A percentile compares a stretch with the other conserved stretches of the same genome.
Evolutionary conservation across 805 yeast species (phyloP).

Genomic region (Candida endomychidarum): DNA sequence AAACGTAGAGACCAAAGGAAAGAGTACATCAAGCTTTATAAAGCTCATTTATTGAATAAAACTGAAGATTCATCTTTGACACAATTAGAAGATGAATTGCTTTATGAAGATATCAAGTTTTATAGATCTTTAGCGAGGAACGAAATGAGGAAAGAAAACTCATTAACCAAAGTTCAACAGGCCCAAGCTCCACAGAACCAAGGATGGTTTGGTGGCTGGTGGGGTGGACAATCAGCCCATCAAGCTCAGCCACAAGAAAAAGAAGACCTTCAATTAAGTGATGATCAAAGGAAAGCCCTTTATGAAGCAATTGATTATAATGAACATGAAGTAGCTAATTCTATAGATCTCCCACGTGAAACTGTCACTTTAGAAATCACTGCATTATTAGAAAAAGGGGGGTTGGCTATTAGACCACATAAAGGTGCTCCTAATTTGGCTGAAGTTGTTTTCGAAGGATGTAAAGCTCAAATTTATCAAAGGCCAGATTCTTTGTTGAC

Average conservation of each 20-base stretch:
- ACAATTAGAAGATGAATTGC: constrained; percentile 55
- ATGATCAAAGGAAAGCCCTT: constrained; percentile 84
- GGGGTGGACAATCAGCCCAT: constrained; percentile 39
- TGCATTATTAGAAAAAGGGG: constrained; percentile 73
- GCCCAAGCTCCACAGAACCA: constrained; percentile 15
- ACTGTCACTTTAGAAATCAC: constrained; percentile 64
- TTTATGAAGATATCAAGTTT: constrained; percentile 79
- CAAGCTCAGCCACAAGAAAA: constrained; percentile 19
- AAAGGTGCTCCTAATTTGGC: constrained; percentile 56
- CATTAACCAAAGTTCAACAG: constrained; percentile 15
- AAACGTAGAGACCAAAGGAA: constrained; percentile 71
- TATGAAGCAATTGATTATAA: constrained; percentile 93
- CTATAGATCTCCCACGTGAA: constrained; percentile 71
- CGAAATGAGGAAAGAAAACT: constrained; percentile 59
- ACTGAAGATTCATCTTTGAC: constrained; percentile 40
- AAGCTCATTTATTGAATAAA: constrained; percentile 45
- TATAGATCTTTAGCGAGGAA: constrained; percentile 78
- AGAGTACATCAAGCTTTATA: constrained; percentile 68
- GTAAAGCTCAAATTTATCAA: constrained; percentile 68
- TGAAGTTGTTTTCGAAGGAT: constrained; percentile 79
- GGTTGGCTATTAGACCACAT: constrained; percentile 56
- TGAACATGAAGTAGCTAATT: constrained; percentile 54
- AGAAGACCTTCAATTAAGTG: constrained; percentile 52
- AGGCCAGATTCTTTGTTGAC: constrained; percentile 76
- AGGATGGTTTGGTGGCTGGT: constrained; percentile 76